phyloP scores from a whole-genome alignment of 148 eudicot species.

The Rhododendron henanense region DNA sequence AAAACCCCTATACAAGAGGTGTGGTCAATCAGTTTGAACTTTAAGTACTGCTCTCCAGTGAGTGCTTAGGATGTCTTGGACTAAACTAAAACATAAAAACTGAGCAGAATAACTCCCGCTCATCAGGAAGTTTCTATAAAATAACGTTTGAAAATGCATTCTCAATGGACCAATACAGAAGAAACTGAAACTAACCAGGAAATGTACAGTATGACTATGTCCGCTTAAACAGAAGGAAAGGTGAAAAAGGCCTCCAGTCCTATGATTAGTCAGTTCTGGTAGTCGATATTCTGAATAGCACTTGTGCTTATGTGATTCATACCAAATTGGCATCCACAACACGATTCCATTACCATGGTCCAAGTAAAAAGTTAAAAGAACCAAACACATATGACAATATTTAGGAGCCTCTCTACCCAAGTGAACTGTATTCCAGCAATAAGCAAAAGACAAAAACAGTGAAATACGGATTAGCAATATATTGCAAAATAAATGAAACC shows the following conservation, averaged over 20 bases:
- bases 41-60: background rate
- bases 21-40: background rate
- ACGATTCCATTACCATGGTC: background rate
- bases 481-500: background rate
- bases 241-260: background rate
- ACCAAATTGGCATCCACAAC: constrained; percentile 1
- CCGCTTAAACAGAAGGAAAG: background rate
- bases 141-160: background rate
- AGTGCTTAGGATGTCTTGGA: background rate
- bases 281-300: background rate
- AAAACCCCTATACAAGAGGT: background rate
- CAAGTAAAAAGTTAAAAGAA: background rate
- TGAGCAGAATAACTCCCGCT: background rate
- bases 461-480: background rate
- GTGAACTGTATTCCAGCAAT: background rate
- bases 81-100: background rate
- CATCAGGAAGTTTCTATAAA: background rate
- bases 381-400: background rate
- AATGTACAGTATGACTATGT: background rate
- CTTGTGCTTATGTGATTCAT: background rate
- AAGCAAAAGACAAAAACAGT: background rate
- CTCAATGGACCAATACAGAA: background rate
- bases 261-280: background rate
- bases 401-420: background rate
- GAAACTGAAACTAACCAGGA: background rate